Percentiles rank a stretch among this genome's conserved stretches.
phyloP scores from a whole-genome alignment of 2,329 filamentous ascomycete genomes.

The Trichoderma koningii region DNA sequence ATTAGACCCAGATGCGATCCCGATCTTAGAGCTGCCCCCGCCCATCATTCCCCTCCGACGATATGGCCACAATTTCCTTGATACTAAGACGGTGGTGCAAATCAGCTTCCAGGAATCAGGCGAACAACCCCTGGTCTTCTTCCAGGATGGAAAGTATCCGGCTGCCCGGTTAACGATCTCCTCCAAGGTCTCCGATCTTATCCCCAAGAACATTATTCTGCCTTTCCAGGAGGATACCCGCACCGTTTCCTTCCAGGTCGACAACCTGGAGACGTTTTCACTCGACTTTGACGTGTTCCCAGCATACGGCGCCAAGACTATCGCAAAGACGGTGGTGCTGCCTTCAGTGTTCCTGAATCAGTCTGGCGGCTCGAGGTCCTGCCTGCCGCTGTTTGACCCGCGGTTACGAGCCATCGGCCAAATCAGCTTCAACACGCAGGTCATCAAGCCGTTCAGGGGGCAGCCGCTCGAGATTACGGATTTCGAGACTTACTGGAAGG shows the following conservation, averaged over 20 bases:
- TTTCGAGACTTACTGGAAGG: constrained; percentile 99
- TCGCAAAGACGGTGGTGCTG: constrained; percentile 90
- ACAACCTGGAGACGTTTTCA: constrained; percentile 87
- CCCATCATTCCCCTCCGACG: constrained; percentile 92
- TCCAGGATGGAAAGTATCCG: constrained; percentile 95
- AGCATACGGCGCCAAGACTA: constrained; percentile 95
- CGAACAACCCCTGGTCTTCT: constrained; percentile 83
- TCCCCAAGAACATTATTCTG: constrained; percentile 92
- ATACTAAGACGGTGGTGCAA: constrained; percentile 95
- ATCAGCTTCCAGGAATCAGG: constrained; percentile 81
- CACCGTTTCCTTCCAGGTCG: constrained; percentile 92
- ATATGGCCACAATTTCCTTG: constrained; percentile 97
- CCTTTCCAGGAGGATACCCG: constrained; percentile 96
- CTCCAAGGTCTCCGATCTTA: constrained; percentile 92
- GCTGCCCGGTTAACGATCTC: constrained; percentile 94
- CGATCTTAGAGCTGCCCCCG: constrained; percentile 85
- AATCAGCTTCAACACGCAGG: constrained; percentile 90
- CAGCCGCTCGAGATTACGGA: constrained; percentile 94
- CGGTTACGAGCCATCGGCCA: constrained; percentile 88
- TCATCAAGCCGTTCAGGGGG: constrained; percentile 93
- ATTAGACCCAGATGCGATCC: constrained; percentile 84
- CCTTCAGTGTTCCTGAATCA: constrained; percentile 81
- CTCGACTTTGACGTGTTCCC: constrained; percentile 98
- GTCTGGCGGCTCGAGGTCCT: constrained; percentile 74
- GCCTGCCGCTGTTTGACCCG: constrained; percentile 89